These are phyloP conservation scores for Chrysochromulina parva DNA, from an alignment of 78 protist genomes.

Conservation along the genomic window DNA sequence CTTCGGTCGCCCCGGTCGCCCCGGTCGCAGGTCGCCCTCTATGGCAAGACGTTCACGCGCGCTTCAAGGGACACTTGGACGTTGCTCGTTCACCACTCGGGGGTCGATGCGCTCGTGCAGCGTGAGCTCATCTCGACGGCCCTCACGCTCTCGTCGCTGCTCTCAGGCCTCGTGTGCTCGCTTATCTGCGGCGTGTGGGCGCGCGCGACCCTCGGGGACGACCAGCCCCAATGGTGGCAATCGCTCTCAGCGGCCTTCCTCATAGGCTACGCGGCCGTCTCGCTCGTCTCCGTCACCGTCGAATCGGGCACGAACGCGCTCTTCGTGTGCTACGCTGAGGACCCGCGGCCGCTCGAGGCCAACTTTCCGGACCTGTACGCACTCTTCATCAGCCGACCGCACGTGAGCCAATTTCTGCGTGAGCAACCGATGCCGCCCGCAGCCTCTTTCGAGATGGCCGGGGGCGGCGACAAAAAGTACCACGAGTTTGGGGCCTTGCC, in stretches of 20 bases:
- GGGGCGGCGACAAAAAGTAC: too few relatives aligned
- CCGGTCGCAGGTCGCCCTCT: conserved; percentile 67
- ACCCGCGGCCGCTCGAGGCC: conserved; percentile 39
- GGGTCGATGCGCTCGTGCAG: conserved; percentile 63
- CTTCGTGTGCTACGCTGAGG: conserved; percentile 75
- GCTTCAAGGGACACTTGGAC: conserved; percentile 63
- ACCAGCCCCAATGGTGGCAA: conserved; percentile 21
- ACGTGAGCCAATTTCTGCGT: neutral
- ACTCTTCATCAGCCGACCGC: neutral
- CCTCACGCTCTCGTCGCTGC: conserved; percentile 26
- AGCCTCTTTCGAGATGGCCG: too few relatives aligned
- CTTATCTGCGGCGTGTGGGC: neutral
- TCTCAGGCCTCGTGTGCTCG: neutral
- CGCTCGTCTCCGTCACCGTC: conserved; percentile 44
- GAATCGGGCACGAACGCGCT: conserved; percentile 67
- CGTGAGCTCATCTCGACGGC: conserved; percentile 37
- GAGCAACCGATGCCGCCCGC: too few relatives aligned
- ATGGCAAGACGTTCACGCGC: conserved; percentile 70
- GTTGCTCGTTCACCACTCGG: conserved; percentile 52
- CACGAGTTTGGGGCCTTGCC: too few relatives aligned
- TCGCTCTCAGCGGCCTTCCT: neutral
- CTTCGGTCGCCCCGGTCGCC: too few relatives aligned
- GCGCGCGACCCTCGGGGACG: neutral
- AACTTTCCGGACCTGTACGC: neutral
- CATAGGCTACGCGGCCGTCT: neutral